Evolutionary conservation across 306 rosid genomes (phyloP), one percentile per base, ranked within the genome.

Genomic region (Lathyrus tuberosus): DNA sequence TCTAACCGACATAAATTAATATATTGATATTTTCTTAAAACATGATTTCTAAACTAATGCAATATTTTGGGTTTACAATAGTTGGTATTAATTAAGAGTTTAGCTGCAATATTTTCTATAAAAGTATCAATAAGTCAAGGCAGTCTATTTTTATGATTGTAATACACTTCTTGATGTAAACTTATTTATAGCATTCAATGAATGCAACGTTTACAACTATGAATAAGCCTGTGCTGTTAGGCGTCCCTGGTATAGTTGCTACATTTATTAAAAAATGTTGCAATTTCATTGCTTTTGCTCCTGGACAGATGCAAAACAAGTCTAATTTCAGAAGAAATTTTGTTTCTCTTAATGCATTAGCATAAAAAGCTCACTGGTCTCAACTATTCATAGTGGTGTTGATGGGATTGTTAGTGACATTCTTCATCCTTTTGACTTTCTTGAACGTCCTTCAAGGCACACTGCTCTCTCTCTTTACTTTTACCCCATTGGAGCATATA

Each of bases 401-500:
- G 68, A 51, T 42, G 70, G 70, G 9, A 67, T 13, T 60, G 11
- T 65, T 70, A 59, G 42, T 51, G 79, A 46, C 73, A 61, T 67
- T 66, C 86, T 76, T 44, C 74, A 43, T 31, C 78, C 3, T 67
- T 87, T 60, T 73, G 88, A 31, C 47, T 67, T 76, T 72, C 79
- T 78, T 76, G 82, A 64, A 38, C 47, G 20, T 76, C 89, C 74
- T 73, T 79, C 73, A 16, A 5, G 37, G 14, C 28, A 44, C 6
- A 15, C 44, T 71, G 82, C 62, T 67, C 76, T 54, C 61, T 71
- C 74, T 88, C 96, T 37, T 77, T 84, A 70, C 74, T 76, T 73
- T 90, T 93, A 17, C 96, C 97, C 98, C 97, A 90, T 9, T 88
- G 69, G 76, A 88, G 90, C 76, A 85, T 66, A 72, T 90, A 93